Percentiles rank a stretch among this genome's conserved stretches.
Evolutionary conservation across 805 yeast genomes (phyloP).

Genomic region (Metschnikowia similis): DNA sequence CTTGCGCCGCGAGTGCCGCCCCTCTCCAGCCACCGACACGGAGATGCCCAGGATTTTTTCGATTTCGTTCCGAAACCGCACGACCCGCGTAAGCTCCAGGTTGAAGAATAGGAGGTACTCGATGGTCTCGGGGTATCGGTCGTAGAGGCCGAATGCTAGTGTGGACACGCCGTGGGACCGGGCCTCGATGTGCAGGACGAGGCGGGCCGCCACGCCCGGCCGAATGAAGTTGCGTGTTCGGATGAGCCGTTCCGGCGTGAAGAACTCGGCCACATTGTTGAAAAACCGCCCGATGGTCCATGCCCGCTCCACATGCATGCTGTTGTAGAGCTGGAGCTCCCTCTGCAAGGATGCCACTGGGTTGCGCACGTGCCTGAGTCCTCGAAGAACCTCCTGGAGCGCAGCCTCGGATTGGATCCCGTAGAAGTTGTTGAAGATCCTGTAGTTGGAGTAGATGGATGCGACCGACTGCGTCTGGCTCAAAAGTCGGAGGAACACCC

Average conservation of each 20-base stretch:
- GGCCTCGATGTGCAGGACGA: constrained; percentile 18
- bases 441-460: constrained; percentile 15
- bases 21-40: constrained; percentile 13
- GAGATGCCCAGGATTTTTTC: constrained; percentile 14
- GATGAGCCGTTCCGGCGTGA: constrained; percentile 28
- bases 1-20: constrained; percentile 18
- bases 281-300: constrained; percentile 17
- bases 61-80: constrained; percentile 22
- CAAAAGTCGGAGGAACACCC: constrained; percentile 21
- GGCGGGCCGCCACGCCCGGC: constrained; percentile 15
- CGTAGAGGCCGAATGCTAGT: constrained; percentile 27
- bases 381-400: constrained; percentile 12
- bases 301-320: constrained; percentile 2
- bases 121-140: constrained; percentile 31
- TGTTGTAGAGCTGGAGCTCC: constrained; percentile 17
- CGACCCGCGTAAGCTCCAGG: constrained; percentile 16
- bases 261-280: constrained; percentile 24
- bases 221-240: constrained; percentile 21
- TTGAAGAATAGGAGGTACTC: constrained; percentile 25
- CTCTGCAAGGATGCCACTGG: constrained; percentile 12
- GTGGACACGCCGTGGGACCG: constrained; percentile 16
- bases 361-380: constrained; percentile 6
- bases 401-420: constrained; percentile 15
- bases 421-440: constrained; percentile 25
- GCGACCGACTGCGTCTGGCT: constrained; percentile 13